Conservation (phyloP, 768 basidiomycete genomes). For the Cyathus striatus region DNA sequence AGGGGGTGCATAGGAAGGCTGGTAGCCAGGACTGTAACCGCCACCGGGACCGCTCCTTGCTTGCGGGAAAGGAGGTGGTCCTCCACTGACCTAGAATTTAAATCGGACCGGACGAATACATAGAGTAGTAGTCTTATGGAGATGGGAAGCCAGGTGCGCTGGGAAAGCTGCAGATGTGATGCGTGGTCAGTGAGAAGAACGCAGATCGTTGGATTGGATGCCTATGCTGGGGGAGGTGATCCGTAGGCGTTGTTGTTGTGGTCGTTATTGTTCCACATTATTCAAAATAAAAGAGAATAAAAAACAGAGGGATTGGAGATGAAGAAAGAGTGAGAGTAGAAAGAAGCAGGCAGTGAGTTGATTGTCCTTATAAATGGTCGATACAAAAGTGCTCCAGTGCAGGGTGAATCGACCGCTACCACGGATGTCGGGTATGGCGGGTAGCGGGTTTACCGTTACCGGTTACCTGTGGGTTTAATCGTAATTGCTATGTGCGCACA, state of each 20-base stretch:
- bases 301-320: neutral
- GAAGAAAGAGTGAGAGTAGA: neutral
- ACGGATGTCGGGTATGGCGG: no score
- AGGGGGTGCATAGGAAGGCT: slow-evolving; percentile 27
- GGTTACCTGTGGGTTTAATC: no score
- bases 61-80: slow-evolving; percentile 9
- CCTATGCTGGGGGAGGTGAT: slow-evolving; percentile 16
- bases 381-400: neutral
- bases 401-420: no score
- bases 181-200: neutral
- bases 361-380: no score
- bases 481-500: no score
- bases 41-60: slow-evolving; percentile 10
- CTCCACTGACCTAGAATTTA: neutral
- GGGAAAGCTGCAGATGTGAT: slow-evolving; percentile 15
- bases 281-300: neutral
- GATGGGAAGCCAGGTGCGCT: slow-evolving; percentile 7
- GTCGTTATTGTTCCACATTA: slow-evolving; percentile 29
- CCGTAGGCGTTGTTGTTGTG: slow-evolving; percentile 16
- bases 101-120: neutral
- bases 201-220: slow-evolving; percentile 1
- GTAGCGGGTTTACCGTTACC: no score
- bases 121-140: slow-evolving; percentile 9
- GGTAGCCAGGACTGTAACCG: slow-evolving; percentile 37
- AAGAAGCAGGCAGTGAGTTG: no score